Evolutionary conservation across 352 stramenopile genomes (phyloP).

Genomic region (Pythium diclinum): DNA sequence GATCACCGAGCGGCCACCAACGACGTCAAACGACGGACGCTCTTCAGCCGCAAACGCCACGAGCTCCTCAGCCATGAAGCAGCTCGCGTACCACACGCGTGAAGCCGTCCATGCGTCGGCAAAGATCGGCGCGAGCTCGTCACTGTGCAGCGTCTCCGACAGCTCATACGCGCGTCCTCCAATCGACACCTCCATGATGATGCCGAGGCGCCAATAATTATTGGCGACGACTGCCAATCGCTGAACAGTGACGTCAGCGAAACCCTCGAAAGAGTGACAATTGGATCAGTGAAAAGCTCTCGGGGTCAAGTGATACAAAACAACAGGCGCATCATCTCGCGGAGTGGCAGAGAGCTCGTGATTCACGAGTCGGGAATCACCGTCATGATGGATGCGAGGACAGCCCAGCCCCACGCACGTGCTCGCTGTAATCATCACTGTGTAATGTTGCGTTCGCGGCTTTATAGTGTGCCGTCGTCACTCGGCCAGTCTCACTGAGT

Average conservation of each 20-base stretch:
- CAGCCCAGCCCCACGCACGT: not conserved
- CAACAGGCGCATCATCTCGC: too few species aligned
- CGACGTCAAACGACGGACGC: conserved; percentile 23
- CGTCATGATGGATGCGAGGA: not conserved
- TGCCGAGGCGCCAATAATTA: not conserved
- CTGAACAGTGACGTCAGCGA: conserved; percentile 1
- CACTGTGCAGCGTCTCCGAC: conserved; percentile 72
- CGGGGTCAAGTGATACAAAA: not conserved
- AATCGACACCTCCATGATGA: conserved; percentile 45
- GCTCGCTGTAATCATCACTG: too few species aligned
- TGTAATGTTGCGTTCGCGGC: too few species aligned
- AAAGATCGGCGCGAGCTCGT: conserved; percentile 78
- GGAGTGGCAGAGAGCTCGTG: too few species aligned
- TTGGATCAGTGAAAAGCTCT: too few species aligned
- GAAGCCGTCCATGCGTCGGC: conserved; percentile 79
- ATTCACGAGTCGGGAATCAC: too few species aligned
- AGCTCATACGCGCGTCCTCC: conserved; percentile 50
- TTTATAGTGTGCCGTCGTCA: too few species aligned
- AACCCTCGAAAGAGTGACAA: not conserved
- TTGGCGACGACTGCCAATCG: not conserved
- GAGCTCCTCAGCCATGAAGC: conserved; percentile 64
- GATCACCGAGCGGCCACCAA: conserved; percentile 40
- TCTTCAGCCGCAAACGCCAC: conserved; percentile 21
- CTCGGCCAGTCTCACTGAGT: too few species aligned
- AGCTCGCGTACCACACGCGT: conserved; percentile 66